Evolutionary conservation across 2,329 filamentous ascomycete species (phyloP), one percentile per base, ranked within the genome.

Genomic region (Botrytis hyacinthi): DNA sequence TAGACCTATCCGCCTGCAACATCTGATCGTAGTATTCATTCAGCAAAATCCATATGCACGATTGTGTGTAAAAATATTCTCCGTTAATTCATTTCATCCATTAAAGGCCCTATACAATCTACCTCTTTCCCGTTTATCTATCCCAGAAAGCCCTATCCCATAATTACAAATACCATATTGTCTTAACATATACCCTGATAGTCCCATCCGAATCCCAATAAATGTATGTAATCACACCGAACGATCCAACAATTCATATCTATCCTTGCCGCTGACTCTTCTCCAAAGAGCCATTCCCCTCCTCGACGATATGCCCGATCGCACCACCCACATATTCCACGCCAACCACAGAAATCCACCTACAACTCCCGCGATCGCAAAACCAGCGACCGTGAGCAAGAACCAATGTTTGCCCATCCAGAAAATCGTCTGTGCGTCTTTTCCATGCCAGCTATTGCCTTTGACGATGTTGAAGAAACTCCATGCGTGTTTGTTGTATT

Each of bases 401-500:
- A 83, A 59, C 82, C 82, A 83, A 76, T 83, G 82, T 62, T 81
- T 80, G n/a, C 85, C 83, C 79, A 86, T 81, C 84, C 84, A 87
- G 80, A 86, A 86, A 69, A 87, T 83, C 0, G 82, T 80, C 75
- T 84, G 81, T 4, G 85, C 84, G 74, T 87, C 85, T 42, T 81
- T 81, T 8, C 82, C 81, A 76, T 87, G 85, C 85, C 85, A 87
- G 48, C 83, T 84, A 71, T 79, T 82, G 42, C 83, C 83, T 75
- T 85, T 84, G 62, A 79, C 79, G 54, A 84, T 81, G 72, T 83
- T 90, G 82, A 93, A 93, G 84, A 93, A 93, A 76, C 89, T 91
- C 90, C 90, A 93, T 0, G 87, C 82, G 77, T 90, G 86, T 76
- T 87, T 85, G 78, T 90, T 91, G 82, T 93, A 93, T 79, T 93